A percentile compares a stretch with the other conserved stretches of the same genome.
These are phyloP conservation scores for Phytopythium montanum DNA, from an alignment of 352 stramenopile species.

Conservation along the genomic window DNA sequence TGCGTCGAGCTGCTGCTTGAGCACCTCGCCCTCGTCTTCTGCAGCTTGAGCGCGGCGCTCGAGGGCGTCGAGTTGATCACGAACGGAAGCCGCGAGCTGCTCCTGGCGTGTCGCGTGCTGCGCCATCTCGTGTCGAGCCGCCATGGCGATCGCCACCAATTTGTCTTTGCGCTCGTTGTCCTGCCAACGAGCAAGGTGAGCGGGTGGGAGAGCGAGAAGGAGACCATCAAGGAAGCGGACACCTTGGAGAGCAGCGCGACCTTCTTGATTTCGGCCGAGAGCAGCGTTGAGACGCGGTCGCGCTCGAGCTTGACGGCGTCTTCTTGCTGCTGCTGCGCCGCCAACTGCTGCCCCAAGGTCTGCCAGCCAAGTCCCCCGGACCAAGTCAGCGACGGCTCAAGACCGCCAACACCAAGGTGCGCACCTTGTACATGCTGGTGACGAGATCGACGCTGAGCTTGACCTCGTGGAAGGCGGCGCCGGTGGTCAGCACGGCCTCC, in stretches of 20 bases:
- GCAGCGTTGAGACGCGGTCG: slow-evolving; percentile 37
- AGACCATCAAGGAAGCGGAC: neutral
- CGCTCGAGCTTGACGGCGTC: slow-evolving; percentile 64
- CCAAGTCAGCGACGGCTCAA: neutral
- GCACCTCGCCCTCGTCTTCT: slow-evolving; percentile 30
- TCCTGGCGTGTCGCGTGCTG: slow-evolving; percentile 48
- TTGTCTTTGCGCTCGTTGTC: slow-evolving; percentile 72
- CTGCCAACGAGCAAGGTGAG: slow-evolving; percentile 6
- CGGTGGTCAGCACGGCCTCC: slow-evolving; percentile 48
- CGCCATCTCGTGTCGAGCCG: slow-evolving; percentile 67
- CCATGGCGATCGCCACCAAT: slow-evolving; percentile 74
- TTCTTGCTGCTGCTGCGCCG: slow-evolving; percentile 51
- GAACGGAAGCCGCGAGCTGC: slow-evolving; percentile 23
- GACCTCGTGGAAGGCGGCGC: slow-evolving; percentile 66
- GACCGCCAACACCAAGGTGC: neutral
- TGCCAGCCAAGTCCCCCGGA: neutral
- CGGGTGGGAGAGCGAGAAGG: neutral
- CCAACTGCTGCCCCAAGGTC: slow-evolving; percentile 30
- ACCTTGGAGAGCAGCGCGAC: slow-evolving; percentile 62
- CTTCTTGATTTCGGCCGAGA: slow-evolving; percentile 76
- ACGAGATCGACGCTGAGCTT: slow-evolving; percentile 83
- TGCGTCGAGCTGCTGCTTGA: slow-evolving; percentile 44
- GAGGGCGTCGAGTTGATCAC: slow-evolving; percentile 17
- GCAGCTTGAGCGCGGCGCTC: slow-evolving; percentile 24
- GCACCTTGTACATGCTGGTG: slow-evolving; percentile 86